phyloP scores from a whole-genome alignment of 495 filamentous ascomycete genomes.

The Viridothelium virens region DNA sequence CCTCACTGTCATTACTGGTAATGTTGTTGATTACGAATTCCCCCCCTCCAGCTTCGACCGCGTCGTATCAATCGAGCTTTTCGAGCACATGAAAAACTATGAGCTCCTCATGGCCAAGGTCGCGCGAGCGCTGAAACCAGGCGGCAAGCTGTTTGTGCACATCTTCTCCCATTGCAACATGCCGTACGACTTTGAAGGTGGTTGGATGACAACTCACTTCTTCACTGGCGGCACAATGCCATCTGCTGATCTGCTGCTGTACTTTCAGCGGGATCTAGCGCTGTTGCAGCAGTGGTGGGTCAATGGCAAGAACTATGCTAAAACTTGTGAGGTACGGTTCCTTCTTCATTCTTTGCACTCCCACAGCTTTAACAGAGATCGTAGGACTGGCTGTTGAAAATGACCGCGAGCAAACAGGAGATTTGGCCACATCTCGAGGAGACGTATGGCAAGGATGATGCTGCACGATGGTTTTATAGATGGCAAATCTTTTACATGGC shows the following conservation, averaged over 20 bases:
- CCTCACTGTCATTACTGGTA: conserved; percentile 51
- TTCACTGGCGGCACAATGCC: conserved; percentile 66
- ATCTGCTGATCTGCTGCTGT: conserved; percentile 54
- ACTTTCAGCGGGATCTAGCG: conserved; percentile 54
- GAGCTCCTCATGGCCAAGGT: conserved; percentile 55
- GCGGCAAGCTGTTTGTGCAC: conserved; percentile 58
- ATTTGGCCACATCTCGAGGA: conserved; percentile 53
- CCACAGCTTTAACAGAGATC: conserved; percentile 20
- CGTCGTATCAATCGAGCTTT: conserved; percentile 57
- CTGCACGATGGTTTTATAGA: conserved; percentile 52
- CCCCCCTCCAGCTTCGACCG: conserved; percentile 47
- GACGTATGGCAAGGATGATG: conserved; percentile 50
- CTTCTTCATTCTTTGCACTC: conserved; percentile 20
- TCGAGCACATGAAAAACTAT: conserved; percentile 72
- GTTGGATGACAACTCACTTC: conserved; percentile 66
- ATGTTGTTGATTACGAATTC: conserved; percentile 55
- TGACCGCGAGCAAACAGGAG: conserved; percentile 44
- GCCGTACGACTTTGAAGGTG: conserved; percentile 58
- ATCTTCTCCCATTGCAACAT: conserved; percentile 53
- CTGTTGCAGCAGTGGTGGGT: conserved; percentile 59
- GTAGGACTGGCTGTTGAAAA: conserved; percentile 50
- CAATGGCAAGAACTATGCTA: conserved; percentile 54
- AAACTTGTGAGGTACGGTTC: conserved; percentile 52
- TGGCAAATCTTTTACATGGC: conserved; percentile 66
- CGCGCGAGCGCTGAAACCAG: conserved; percentile 45